Evolutionary conservation across 306 rosid genomes (phyloP), one percentile per base, ranked within the genome.

Genomic region (Ziziphus jujuba): DNA sequence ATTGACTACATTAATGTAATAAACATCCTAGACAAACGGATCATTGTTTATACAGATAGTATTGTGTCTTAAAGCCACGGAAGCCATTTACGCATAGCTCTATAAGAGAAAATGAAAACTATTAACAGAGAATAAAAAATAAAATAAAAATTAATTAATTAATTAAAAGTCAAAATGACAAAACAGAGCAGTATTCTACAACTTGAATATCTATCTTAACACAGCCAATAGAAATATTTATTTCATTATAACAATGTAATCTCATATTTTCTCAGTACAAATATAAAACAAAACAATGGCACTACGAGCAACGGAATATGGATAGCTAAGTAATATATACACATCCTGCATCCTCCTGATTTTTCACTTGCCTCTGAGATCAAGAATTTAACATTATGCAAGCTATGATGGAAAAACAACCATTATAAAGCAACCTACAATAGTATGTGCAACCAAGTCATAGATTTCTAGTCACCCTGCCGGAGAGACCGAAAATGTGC

Each of bases 401-500:
- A 11, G 9, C 45, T 10, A 10, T 7, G 45, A 40, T 40, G 45
- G 71, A 78, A 47, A 55, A 72, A 21, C 55, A 72, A 63, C 51
- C 53, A 43, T 17, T 43, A 63, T 47, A 55, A 50, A 61, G 58
- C n/a, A 73, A 31, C 55, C 79, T 53, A 78, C 45, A 56, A 56
- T 17, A 20, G 40, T 68, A 64, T 71, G 66, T 53, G 64, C 73
- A 77, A 55, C 54, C 57, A 51, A 21, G 57, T 36, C 59, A 47
- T 59, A 34, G 74, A 65, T 69, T 76, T 82, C 34, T 83, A 75
- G 49, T 80, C 74, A 65, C 24, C 75, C 77, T 84, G 83, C 68
- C 81, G 81, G 51, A 92, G 91, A 66, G 93, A 81, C 43, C 45
- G 63, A 76, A 92, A 88, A 74, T 84, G 88, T 1, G 96, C 96